Evolutionary conservation across 202 grass and related monocot species (phyloP).

Genomic region (Bolboschoenoplectus hybrid): DNA sequence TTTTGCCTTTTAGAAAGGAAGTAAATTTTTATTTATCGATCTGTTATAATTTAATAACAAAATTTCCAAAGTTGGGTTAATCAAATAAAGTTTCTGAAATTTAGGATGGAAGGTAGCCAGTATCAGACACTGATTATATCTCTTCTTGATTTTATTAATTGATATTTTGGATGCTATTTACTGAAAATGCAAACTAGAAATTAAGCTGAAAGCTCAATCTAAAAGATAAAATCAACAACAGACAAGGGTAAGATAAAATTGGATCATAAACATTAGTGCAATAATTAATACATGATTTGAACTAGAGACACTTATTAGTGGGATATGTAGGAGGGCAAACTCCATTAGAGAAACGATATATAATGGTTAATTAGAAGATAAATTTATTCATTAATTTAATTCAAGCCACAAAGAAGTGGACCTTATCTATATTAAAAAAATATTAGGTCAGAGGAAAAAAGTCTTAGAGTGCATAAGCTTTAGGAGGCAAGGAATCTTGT

Average conservation of each 20-base stretch:
- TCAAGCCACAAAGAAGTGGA: constrained; percentile 19
- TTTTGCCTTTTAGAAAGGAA: neutral
- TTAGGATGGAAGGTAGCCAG: neutral
- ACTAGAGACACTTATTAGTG: neutral
- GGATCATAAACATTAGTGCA: neutral
- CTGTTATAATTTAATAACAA: neutral
- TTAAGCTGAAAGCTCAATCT: neutral
- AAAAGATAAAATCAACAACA: neutral
- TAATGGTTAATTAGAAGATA: constrained; percentile 14
- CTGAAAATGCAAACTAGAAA: neutral
- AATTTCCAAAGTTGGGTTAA: neutral
- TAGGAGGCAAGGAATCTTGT: constrained; percentile 67
- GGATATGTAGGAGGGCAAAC: neutral
- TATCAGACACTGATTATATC: neutral
- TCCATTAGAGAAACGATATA: neutral
- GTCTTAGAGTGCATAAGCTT: constrained; percentile 54
- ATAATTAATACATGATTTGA: neutral
- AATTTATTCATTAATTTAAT: neutral
- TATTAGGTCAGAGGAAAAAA: constrained; percentile 45
- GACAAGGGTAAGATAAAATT: neutral
- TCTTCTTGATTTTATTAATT: neutral
- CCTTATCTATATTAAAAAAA: constrained; percentile 42
- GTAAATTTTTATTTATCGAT: neutral
- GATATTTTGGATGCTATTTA: neutral
- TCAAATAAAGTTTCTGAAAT: neutral